These are phyloP conservation scores for Cladosporium colombiae DNA, from an alignment of 2,329 filamentous ascomycete genomes.

Conservation along the genomic window DNA sequence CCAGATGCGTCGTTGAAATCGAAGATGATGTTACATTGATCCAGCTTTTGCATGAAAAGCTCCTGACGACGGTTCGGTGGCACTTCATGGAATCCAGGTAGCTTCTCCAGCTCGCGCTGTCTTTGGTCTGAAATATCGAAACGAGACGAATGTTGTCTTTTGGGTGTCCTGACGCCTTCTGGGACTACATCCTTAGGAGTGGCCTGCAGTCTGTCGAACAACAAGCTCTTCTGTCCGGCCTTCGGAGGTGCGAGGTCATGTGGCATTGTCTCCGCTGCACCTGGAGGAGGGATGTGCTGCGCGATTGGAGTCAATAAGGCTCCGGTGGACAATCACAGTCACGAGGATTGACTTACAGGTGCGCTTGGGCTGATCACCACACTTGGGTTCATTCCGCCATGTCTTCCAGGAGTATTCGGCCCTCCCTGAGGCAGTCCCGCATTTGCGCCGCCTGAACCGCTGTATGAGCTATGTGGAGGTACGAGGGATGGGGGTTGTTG, in stretches of 20 bases:
- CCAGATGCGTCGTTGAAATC: constrained; percentile 98
- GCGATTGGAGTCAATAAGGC: not conserved
- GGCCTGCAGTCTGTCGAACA: constrained; percentile 86
- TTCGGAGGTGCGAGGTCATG: constrained; percentile 94
- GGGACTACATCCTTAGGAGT: constrained; percentile 90
- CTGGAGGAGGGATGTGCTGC: constrained; percentile 88
- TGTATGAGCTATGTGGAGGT: constrained; percentile 20
- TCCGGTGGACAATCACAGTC: constrained; percentile 15
- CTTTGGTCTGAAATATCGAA: constrained; percentile 96
- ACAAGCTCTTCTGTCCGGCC: constrained; percentile 81
- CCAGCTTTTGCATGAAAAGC: constrained; percentile 99
- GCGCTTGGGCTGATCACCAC: constrained; percentile 94
- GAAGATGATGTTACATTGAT: constrained; percentile 99
- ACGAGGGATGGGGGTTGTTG: constrained; percentile 14
- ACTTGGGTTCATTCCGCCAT: constrained; percentile 58
- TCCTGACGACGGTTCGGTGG: constrained; percentile 92
- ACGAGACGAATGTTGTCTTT: constrained; percentile 93
- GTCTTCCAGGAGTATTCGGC: constrained; percentile 33
- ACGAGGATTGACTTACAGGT: constrained; percentile 63
- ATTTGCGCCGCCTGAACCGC: constrained; percentile 30
- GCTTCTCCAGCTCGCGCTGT: constrained; percentile 88
- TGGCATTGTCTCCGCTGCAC: constrained; percentile 95
- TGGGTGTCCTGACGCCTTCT: constrained; percentile 91
- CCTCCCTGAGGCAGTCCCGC: constrained; percentile 17
- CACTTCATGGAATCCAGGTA: constrained; percentile 97